Conservation (phyloP, 345 rosid genomes). For the Eucalyptus rudis region DNA sequence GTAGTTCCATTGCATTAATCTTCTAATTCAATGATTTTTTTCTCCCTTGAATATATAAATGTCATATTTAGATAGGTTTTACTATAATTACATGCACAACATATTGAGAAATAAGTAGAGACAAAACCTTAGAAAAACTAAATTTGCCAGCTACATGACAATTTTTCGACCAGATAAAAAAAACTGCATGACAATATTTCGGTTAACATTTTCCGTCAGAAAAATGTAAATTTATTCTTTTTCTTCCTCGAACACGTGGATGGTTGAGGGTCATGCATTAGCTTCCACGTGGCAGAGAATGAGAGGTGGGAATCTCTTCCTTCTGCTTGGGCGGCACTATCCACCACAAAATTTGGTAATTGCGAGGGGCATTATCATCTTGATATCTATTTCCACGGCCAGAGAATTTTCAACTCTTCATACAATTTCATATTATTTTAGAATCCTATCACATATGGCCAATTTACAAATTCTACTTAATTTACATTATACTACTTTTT, state of each 20-base stretch:
- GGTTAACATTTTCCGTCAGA: not conserved
- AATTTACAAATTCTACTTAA: not conserved
- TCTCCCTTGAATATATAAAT: not conserved
- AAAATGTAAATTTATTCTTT: not conserved
- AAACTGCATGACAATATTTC: not conserved
- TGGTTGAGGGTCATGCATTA: not conserved
- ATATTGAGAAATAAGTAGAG: not conserved
- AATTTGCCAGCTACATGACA: not conserved
- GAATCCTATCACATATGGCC: not conserved
- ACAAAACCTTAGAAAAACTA: not conserved
- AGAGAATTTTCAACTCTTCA: not conserved
- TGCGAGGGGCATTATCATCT: not conserved
- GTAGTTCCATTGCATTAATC: not conserved
- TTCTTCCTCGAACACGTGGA: not conserved
- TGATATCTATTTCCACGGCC: not conserved
- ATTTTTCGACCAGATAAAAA: not conserved
- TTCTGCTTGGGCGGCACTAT: not conserved
- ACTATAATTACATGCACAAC: not conserved
- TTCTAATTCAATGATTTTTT: not conserved
- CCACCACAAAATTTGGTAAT: not conserved
- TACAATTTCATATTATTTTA: not conserved
- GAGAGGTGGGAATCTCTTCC: not conserved
- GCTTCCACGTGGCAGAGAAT: slow-evolving; percentile 2
- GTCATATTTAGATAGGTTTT: not conserved
- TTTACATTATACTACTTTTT: not conserved